These are phyloP conservation scores for Leccinellum albellum DNA, from an alignment of 768 basidiomycete species.

Conservation along the genomic window DNA sequence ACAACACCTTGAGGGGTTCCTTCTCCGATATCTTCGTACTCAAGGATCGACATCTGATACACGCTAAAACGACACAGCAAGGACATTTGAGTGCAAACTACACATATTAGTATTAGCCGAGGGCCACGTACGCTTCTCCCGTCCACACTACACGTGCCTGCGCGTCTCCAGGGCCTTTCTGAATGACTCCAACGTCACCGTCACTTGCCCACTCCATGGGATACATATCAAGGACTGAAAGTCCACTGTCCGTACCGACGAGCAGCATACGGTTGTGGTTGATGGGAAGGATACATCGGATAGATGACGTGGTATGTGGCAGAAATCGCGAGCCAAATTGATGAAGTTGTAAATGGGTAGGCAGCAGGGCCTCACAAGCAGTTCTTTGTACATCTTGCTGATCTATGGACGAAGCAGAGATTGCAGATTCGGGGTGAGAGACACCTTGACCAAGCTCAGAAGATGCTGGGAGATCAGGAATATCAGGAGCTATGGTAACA, in stretches of 20 bases:
- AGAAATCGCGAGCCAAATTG: constrained; percentile 85
- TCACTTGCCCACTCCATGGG: constrained; percentile 60
- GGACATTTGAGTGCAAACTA: neutral
- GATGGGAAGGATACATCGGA: constrained; percentile 72
- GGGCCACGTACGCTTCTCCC: constrained; percentile 63
- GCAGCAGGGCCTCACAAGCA: constrained; percentile 51
- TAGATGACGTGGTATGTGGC: constrained; percentile 72
- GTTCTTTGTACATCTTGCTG: constrained; percentile 33
- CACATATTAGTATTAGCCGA: neutral
- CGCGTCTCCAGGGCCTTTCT: constrained; percentile 70
- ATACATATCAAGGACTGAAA: constrained; percentile 81
- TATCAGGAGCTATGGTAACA: constrained; percentile 41
- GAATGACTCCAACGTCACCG: constrained; percentile 38
- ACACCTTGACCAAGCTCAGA: constrained; percentile 3
- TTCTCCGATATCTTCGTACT: constrained; percentile 55
- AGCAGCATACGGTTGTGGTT: constrained; percentile 62
- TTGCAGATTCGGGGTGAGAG: constrained; percentile 5
- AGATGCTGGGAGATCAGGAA: constrained; percentile 25
- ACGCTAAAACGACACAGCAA: constrained; percentile 43
- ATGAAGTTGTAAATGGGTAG: constrained; percentile 64
- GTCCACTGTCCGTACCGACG: constrained; percentile 74
- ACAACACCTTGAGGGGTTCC: constrained; percentile 69
- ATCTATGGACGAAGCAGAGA: constrained; percentile 22
- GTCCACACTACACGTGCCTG: constrained; percentile 64
- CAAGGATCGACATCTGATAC: constrained; percentile 73